Evolutionary conservation across 371 early-diverging fungal species (phyloP).

Genomic region (Chytridiales sp.): DNA sequence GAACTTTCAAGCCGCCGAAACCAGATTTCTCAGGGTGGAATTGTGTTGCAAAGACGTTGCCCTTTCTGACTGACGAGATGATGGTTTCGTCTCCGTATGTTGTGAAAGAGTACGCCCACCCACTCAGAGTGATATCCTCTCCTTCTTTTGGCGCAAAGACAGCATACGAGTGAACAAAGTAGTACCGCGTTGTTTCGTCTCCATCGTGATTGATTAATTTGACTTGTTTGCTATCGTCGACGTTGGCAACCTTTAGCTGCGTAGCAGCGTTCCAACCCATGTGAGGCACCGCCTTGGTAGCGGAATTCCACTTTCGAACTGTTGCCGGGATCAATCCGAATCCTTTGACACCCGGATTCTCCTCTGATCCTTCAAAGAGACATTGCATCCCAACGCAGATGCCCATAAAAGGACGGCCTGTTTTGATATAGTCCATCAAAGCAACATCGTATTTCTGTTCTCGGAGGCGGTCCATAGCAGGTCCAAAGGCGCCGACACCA

Average conservation of each 20-base stretch:
- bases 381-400: conserved; percentile 98
- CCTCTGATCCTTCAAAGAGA: conserved; percentile 90
- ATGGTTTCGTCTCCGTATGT: conserved; percentile 86
- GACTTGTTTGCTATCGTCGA: not conserved
- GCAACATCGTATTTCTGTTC: conserved; percentile 76
- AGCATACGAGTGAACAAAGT: conserved; percentile 96
- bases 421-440: conserved; percentile 75
- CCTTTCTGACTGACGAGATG: conserved; percentile 76
- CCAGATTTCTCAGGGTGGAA: conserved; percentile 99
- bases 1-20: conserved; percentile 75
- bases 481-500: conserved; percentile 96
- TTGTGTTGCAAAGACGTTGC: conserved; percentile 92
- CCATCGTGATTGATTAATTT: conserved; percentile 34
- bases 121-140: conserved; percentile 17
- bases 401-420: conserved; percentile 90
- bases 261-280: conserved; percentile 95
- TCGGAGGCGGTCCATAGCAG: conserved; percentile 80
- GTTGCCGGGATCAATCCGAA: conserved; percentile 80
- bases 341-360: conserved; percentile 77
- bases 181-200: conserved; percentile 61
- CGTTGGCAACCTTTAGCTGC: conserved; percentile 33
- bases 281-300: conserved; percentile 82
- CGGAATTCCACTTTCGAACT: conserved; percentile 65
- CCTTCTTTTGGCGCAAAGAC: conserved; percentile 55
- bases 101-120: conserved; percentile 76